Conservation (phyloP, 257 asterid genomes). For the Capsicum pubescens region DNA sequence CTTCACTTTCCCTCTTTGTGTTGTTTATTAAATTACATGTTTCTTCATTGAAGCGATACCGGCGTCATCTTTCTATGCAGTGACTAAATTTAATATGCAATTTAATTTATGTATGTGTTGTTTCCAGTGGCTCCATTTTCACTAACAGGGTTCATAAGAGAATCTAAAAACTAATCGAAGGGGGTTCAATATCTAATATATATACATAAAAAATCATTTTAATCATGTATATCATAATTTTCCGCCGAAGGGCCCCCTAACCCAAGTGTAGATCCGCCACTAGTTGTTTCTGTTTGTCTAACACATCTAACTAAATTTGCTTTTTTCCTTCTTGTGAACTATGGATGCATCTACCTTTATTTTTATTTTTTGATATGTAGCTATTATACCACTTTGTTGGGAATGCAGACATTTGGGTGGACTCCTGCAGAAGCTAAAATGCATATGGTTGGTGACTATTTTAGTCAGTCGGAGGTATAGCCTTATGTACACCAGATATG, state of each 20-base stretch:
- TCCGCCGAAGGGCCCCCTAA: too few species aligned
- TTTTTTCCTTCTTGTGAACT: neutral
- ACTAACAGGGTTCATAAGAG: too few species aligned
- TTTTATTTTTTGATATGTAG: neutral
- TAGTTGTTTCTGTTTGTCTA: neutral
- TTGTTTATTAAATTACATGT: neutral
- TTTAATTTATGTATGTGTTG: neutral
- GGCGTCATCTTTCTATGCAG: neutral
- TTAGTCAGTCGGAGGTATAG: constrained; percentile 80
- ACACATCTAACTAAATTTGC: neutral
- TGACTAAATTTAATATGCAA: neutral
- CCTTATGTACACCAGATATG: constrained; percentile 6
- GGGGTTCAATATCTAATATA: too few species aligned
- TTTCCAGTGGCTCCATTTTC: too few species aligned
- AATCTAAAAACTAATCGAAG: too few species aligned
- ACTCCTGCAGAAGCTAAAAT: constrained; percentile 86
- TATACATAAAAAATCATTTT: too few species aligned
- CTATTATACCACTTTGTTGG: neutral
- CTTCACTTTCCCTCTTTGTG: neutral
- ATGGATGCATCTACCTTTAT: constrained; percentile 13
- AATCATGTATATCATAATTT: too few species aligned
- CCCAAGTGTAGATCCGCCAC: too few species aligned
- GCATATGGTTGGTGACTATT: constrained; percentile 84
- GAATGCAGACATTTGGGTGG: constrained; percentile 88
- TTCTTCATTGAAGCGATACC: neutral